These are phyloP conservation scores for Farysia itapuensis DNA, from an alignment of 1,284 basidiomycete species.

Conservation along the genomic window DNA sequence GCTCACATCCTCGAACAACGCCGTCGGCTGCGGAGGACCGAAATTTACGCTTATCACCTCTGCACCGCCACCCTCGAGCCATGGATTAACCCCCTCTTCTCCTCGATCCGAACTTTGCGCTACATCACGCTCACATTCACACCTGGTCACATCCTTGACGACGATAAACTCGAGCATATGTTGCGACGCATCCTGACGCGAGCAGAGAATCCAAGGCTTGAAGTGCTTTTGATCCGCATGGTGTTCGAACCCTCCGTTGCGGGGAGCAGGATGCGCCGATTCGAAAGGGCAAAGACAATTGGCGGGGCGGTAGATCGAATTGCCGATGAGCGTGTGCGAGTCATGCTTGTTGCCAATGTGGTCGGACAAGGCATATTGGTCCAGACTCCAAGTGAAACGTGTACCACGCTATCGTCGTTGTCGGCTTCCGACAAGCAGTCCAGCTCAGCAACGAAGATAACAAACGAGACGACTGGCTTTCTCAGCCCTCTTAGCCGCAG, in stretches of 20 bases:
- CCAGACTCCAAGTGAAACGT: background rate
- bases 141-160: constrained; percentile 33
- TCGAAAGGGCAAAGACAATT: constrained; percentile 40
- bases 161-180: constrained; percentile 42
- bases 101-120: constrained; percentile 19
- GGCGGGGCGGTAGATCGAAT: constrained; percentile 29
- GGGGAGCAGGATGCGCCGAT: constrained; percentile 19
- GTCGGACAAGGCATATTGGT: constrained; percentile 22
- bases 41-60: constrained; percentile 39
- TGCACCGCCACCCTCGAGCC: constrained; percentile 29
- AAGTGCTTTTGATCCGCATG: constrained; percentile 23
- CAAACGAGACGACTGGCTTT: constrained; percentile 1
- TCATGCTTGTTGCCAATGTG: constrained; percentile 8
- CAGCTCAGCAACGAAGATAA: background rate
- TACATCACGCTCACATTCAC: constrained; percentile 37
- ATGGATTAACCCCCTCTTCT: constrained; percentile 24
- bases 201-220: constrained; percentile 10
- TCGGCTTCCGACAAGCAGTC: background rate
- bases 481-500: constrained; percentile 9
- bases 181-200: constrained; percentile 25
- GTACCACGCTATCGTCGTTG: background rate
- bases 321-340: constrained; percentile 24
- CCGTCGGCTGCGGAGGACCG: constrained; percentile 2
- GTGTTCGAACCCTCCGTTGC: constrained; percentile 19
- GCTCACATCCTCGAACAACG: background rate